Evolutionary conservation across 1,284 basidiomycete genomes (phyloP).

Genomic region (Porodaedalea pini): DNA sequence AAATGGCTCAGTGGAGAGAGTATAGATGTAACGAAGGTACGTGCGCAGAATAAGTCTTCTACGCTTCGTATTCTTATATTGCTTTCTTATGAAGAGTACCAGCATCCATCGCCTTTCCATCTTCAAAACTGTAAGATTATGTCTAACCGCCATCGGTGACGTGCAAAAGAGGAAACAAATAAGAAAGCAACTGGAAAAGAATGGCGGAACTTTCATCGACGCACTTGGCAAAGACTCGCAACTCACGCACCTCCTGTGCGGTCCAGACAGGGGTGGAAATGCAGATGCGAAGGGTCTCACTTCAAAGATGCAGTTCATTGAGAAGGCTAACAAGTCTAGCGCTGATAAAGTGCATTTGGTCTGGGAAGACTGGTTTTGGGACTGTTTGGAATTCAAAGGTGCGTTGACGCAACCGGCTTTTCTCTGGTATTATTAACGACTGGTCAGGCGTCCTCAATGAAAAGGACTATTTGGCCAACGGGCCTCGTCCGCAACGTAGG

Average conservation of each 20-base stretch:
- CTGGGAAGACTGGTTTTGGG: slow-evolving; percentile 88
- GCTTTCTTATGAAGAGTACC: slow-evolving; percentile 41
- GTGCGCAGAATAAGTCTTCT: slow-evolving; percentile 22
- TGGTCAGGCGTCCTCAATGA: slow-evolving; percentile 46
- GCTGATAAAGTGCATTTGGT: slow-evolving; percentile 68
- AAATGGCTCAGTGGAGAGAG: slow-evolving; percentile 77
- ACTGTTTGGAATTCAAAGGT: slow-evolving; percentile 68
- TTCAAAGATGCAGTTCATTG: slow-evolving; percentile 61
- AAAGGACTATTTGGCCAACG: slow-evolving; percentile 51
- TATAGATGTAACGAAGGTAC: slow-evolving; percentile 53
- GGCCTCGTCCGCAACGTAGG: slow-evolving; percentile 55
- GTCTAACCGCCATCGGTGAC: slow-evolving; percentile 64
- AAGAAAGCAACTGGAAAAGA: slow-evolving; percentile 45
- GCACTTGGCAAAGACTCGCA: slow-evolving; percentile 56
- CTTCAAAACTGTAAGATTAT: slow-evolving; percentile 61
- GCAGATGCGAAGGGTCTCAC: slow-evolving; percentile 31
- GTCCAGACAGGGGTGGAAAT: slow-evolving; percentile 48
- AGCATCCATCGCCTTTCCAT: slow-evolving; percentile 55
- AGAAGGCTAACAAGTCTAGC: slow-evolving; percentile 60
- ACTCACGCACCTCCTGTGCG: slow-evolving; percentile 35
- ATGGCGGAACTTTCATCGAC: slow-evolving; percentile 59
- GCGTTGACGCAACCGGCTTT: slow-evolving; percentile 8
- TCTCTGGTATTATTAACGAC: slow-evolving; percentile 1
- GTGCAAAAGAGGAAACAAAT: slow-evolving; percentile 52
- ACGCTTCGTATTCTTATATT: slow-evolving; percentile 11